These are phyloP conservation scores for Arachis stenosperma DNA, from an alignment of 306 rosid genomes.

Conservation along the genomic window DNA sequence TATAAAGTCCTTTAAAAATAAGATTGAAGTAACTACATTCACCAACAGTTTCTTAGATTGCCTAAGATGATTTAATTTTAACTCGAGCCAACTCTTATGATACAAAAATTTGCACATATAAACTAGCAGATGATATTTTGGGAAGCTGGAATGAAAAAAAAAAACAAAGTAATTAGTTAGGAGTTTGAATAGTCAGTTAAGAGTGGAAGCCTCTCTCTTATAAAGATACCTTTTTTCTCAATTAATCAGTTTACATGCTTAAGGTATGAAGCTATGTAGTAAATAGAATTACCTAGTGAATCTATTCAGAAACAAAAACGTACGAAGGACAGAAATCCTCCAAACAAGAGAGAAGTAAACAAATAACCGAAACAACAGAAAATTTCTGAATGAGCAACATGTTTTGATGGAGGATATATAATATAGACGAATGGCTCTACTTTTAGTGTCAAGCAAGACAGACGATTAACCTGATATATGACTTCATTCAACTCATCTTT, in stretches of 20 bases:
- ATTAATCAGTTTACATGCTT: background rate
- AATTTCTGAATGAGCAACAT: background rate
- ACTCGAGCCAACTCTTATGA: conserved; percentile 10
- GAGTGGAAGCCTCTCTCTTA: conserved; percentile 3
- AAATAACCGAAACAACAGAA: background rate
- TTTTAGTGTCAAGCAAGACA: conserved; percentile 27
- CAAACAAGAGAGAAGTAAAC: conserved; percentile 12
- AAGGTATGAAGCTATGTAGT: background rate
- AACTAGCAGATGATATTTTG: background rate
- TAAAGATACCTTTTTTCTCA: conserved; percentile 7
- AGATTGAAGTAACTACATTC: conserved; percentile 6
- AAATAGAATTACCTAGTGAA: background rate
- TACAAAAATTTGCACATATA: conserved; percentile 2
- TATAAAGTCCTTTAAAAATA: conserved; percentile 28
- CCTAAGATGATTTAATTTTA: too few relatives aligned
- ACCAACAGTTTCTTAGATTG: too few relatives aligned
- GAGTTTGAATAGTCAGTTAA: background rate
- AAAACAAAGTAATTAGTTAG: background rate
- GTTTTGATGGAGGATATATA: background rate
- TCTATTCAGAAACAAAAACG: background rate
- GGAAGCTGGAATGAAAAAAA: conserved; percentile 1
- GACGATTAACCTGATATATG: conserved; percentile 79
- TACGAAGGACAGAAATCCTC: conserved; percentile 1
- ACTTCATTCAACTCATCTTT: conserved; percentile 89
- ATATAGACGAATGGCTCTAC: background rate